Base-by-base conservation (phyloP, 2,329 filamentous ascomycete species). In the Calonectria fujianensis region DNA sequence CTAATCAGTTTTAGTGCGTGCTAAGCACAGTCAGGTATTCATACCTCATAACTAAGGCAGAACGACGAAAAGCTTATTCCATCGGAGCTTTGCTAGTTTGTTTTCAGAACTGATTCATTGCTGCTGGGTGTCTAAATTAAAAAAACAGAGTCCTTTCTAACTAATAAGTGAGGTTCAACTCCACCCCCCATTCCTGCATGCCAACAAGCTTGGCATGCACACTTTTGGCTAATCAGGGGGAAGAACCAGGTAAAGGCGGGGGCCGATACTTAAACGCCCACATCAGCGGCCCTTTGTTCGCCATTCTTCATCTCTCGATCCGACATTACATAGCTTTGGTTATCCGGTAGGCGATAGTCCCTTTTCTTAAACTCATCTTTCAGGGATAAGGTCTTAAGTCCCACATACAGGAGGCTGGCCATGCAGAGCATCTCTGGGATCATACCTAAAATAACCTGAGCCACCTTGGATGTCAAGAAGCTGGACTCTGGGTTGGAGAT, bases 341-440 rank as follows among this genome's bases (percentile, higher is more conserved):
- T 24, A 3, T 50, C 39, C 1, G 61, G 61, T 4, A 16, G 24
- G 9, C 8, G 39, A 24, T 65, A 51, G 31, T 74, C 73, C 16
- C 32, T 29, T 39, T 51, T 50, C 18, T 66, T 64, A 6, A 75
- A 66, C n/a, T 75, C 73, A 2, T 66, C 24, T 54, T 75, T 75
- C 24, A 74, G 29, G 4, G 70, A 68, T 11, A 51, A 32, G 2
- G 74, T 75, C 18, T 29, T 57, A 27, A 75, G 2, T 11, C 74
- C 74, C 7, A 32, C 74, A n/a, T 31, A 45, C 6, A 74, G 39
- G 9, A 74, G 45, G 9, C 54, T n/a, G 2, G 50, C n/a, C 4
- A 37, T 70, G 20, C 54, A 48, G 8, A 75, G 18, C 41, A 75
- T 68, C 67, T 75, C 74, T 0, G 74, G 74, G 7, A 75, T 48